Evolutionary conservation across 805 yeast species (phyloP), one percentile per base, ranked within the genome.

Genomic region (Sugiyamaella marilandica): DNA sequence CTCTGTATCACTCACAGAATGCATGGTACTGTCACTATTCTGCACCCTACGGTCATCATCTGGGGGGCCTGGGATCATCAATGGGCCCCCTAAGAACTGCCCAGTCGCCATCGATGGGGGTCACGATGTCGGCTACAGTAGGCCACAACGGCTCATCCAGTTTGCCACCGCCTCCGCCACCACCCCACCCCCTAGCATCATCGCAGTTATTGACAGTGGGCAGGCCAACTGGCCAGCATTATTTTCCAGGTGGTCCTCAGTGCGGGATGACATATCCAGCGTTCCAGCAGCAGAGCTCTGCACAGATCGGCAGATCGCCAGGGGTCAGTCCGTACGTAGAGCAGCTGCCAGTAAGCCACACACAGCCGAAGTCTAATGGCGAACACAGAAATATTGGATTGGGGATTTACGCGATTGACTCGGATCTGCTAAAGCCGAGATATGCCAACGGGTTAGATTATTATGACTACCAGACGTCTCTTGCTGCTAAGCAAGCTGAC

Each of bases 261-360:
- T 39, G 21, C 10, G 26, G 29, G n/a, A 39, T 39, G 44, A 10
- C 21, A 10, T 18, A 11, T 39, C 29, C 44, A 5, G 18, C n/a
- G n/a, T 18, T 13, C n/a, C 21, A 18, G 13, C 21, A 18, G 13
- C 44, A 39, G 26, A 18, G n/a, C 34, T 3, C 16, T 16, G n/a
- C 35, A 29, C 47, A 43, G 47, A 43, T 43, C 43, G 43, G 47
- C 47, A 43, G 47, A 43, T 43, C 34, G 4, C 13, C 47, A 24
- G 34, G 32, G 47, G 21, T 21, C 19, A 14, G 24, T n/a, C 39
- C 39, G 5, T 34, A n/a, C 8, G 18, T 34, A 16, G 39, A 34
- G 5, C 26, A 14, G 45, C 26, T 41, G 18, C 18, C 26, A 13
- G 14, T 21, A 41, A 18, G 45, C 45, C 29, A 19, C 45, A 32